Percentiles rank a stretch among this genome's conserved stretches.
Evolutionary conservation across 345 rosid species (phyloP).

Genomic region (Linum trigynum): DNA sequence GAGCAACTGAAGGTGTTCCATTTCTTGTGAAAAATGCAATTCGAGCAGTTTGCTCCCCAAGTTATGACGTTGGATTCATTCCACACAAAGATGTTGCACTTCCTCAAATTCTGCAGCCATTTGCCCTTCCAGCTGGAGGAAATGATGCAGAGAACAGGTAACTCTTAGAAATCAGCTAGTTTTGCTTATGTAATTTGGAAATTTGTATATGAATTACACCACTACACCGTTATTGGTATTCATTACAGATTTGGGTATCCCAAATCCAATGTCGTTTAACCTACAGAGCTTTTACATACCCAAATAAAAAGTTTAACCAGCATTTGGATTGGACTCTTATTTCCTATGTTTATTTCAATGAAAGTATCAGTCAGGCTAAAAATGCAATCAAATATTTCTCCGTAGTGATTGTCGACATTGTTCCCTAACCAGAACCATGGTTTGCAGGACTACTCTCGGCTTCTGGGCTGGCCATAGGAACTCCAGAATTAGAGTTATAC

Average conservation of each 20-base stretch:
- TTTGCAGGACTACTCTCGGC: slow-evolving; percentile 76
- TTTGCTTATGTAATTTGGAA: no score
- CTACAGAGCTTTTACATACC: no score
- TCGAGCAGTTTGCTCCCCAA: slow-evolving; percentile 92
- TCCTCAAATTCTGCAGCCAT: slow-evolving; percentile 91
- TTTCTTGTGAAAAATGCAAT: slow-evolving; percentile 79
- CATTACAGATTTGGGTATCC: no score
- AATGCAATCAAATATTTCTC: not conserved
- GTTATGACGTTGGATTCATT: slow-evolving; percentile 86
- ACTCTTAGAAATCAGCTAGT: not conserved
- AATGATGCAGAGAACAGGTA: slow-evolving; percentile 76
- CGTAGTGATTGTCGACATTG: not conserved
- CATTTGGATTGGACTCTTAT: no score
- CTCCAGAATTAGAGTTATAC: slow-evolving; percentile 87
- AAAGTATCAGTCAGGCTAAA: no score
- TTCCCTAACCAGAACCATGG: slow-evolving; percentile 12
- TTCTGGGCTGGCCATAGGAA: slow-evolving; percentile 98
- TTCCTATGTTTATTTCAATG: no score
- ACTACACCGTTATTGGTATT: no score
- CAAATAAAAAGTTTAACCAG: no score
- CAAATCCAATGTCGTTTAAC: no score
- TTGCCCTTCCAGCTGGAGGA: slow-evolving; percentile 90
- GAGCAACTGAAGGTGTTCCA: slow-evolving; percentile 80
- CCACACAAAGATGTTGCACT: slow-evolving; percentile 97
- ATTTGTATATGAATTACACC: no score